These are phyloP conservation scores for Vaccinium vitisidaea DNA, from an alignment of 148 eudicot species.

Conservation along the genomic window DNA sequence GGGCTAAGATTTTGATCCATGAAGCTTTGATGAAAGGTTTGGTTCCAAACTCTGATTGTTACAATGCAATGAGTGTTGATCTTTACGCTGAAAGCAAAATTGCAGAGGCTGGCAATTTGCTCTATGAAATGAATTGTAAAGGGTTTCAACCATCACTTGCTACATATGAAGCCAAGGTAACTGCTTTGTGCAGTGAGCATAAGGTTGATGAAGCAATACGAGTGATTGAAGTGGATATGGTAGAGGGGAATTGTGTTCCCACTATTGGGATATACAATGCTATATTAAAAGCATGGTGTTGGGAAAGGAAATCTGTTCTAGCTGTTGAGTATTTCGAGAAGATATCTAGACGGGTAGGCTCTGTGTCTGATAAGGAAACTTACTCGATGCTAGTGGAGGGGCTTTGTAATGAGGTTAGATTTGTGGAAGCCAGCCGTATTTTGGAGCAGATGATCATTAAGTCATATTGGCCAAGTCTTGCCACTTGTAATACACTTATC, in stretches of 20 bases:
- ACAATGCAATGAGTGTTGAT: slow-evolving; percentile 59
- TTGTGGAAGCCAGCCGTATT: slow-evolving; percentile 60
- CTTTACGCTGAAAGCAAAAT: slow-evolving; percentile 63
- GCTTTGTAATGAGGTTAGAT: slow-evolving; percentile 59
- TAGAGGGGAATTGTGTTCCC: slow-evolving; percentile 63
- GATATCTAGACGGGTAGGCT: slow-evolving; percentile 61
- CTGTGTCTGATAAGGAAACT: slow-evolving; percentile 63
- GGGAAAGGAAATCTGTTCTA: slow-evolving; percentile 34
- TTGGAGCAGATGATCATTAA: slow-evolving; percentile 63
- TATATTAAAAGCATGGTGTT: slow-evolving; percentile 62
- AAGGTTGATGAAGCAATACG: slow-evolving; percentile 60
- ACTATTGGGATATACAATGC: slow-evolving; percentile 42
- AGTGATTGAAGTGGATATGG: slow-evolving; percentile 70
- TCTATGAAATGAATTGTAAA: slow-evolving; percentile 53
- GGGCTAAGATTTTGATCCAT: slow-evolving; percentile 51
- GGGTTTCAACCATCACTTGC: slow-evolving; percentile 48
- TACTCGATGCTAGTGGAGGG: slow-evolving; percentile 52
- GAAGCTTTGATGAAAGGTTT: slow-evolving; percentile 69
- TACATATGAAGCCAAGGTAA: slow-evolving; percentile 67
- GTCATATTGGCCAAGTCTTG: slow-evolving; percentile 48
- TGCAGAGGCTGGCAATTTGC: slow-evolving; percentile 53
- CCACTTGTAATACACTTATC: slow-evolving; percentile 45
- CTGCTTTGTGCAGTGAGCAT: slow-evolving; percentile 49
- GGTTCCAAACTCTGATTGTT: slow-evolving; percentile 66
- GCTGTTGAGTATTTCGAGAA: slow-evolving; percentile 63